Base-by-base conservation (phyloP, 352 stramenopile genomes). In the Phytophthora aleatoria region DNA sequence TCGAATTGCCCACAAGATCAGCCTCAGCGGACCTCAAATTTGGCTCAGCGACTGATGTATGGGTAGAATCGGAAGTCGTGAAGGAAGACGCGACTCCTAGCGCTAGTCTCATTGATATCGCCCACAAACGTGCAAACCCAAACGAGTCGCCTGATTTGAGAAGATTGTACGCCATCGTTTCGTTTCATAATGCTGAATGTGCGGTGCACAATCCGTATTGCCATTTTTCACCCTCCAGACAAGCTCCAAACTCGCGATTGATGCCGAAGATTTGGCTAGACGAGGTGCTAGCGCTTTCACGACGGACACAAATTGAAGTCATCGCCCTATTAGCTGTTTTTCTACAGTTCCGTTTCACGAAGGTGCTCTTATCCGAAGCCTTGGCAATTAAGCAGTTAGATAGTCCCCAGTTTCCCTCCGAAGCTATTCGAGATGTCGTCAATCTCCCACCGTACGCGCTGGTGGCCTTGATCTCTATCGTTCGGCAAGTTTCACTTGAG, bases 121-220 rank as follows among this genome's bases (percentile, higher is more conserved):
- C 56, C 36, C 55, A 68, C 56, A 71, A 71, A 47, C 11, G 30
- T 51, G 11, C 36, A 24, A 58, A 45, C 13, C 42, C 53, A 6
- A 50, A 38, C 5, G 65, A 69, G 13, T 24, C 48, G 11, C 24
- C 42, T 3, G 80, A 91, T 49, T 58, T 79, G 0, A 67, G 64
- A 59, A 82, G 83, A 28, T 58, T 89, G 5, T 41, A 59, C 7
- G 60, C 62, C 5, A 55, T 92, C 28, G 35, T 78, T 11, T 50
- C 53, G 6, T 75, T 90, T 42, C 71, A 90, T 50, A 81, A 89
- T 58, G 50, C 66, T 43, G 74, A 87, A 61, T 47, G 69, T 16
- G 30, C n/a, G 1, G 36, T 86, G 7, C 76, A 88, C 61, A 90
- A 90, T 26, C 26, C 60, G 0, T 45, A 87, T 50, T 60, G 55